Evolutionary conservation across 768 basidiomycete species (phyloP).

Genomic region (Panaeolus cyanescens): DNA sequence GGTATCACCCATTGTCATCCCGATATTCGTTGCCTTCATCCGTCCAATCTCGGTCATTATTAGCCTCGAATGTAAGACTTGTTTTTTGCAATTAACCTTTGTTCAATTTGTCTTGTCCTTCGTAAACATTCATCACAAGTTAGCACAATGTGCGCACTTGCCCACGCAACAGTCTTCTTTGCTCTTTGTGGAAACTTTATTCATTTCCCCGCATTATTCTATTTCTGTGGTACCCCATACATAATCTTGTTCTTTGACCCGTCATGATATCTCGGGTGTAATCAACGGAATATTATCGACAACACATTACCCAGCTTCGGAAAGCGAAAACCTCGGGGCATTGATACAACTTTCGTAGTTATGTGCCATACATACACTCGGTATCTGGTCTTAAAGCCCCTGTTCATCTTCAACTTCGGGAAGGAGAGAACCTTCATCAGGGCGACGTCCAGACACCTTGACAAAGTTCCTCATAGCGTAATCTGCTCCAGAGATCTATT

Average conservation of each 20-base stretch:
- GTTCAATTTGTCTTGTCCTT: background rate
- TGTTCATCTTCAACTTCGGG: constrained; percentile 13
- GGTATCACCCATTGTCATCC: background rate
- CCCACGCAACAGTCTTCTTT: background rate
- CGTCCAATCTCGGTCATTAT: background rate
- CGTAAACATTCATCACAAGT: background rate
- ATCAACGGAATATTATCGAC: background rate
- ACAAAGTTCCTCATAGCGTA: constrained; percentile 68
- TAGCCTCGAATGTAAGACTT: constrained; percentile 1
- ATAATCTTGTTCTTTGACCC: background rate
- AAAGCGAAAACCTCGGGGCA: background rate
- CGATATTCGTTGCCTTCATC: constrained; percentile 1
- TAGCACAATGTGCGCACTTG: background rate
- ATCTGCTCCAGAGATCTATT: constrained; percentile 68
- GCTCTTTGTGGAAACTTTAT: background rate
- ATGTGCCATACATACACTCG: too few relatives aligned
- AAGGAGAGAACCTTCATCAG: constrained; percentile 47
- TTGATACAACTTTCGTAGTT: too few relatives aligned
- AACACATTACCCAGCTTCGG: background rate
- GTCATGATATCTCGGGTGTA: background rate
- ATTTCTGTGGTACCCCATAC: background rate
- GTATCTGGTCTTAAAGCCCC: constrained; percentile 14
- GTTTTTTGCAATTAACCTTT: background rate
- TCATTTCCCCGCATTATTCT: background rate
- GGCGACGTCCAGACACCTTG: constrained; percentile 61